Base-by-base conservation (phyloP, 169 alveolate genomes). In the Ichthyophthirius multifiliis region DNA sequence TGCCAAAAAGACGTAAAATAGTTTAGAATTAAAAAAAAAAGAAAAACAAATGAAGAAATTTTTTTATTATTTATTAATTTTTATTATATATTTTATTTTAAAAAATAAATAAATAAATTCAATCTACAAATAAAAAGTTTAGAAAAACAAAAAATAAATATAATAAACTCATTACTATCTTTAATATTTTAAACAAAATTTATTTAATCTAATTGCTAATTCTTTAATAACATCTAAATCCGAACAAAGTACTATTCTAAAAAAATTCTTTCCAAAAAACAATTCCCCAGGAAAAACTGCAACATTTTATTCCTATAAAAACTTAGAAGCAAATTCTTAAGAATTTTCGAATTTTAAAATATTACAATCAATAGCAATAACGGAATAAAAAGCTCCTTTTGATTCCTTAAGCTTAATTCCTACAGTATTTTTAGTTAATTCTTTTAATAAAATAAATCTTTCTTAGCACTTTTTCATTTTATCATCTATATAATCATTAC, bases 311-410 rank as follows among this genome's bases (percentile, higher is more conserved):
- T 89, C 94, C 1, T 71, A 16, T 30, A 85, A 41, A 23, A 89
- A 81, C 23, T 78, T 79, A 34, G 81, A 83, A 71, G 92, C 89
- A 77, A 89, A 89, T 30, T 89, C 90, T 7, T 83, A 39, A 39
- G 89, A 90, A 43, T 83, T 79, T 6, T 45, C 35, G 18, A 89
- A 67, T 27, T 85, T 92, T n/a, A 44, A 48, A 74, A 83, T 79
- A 20, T 85, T 85, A 5, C 74, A 30, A 31, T 85, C 86, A 16
- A 89, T 85, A 15, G 65, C 74, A 5, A 84, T 62, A 73, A 86
- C 81, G 81, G 89, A 62, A 67, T 89, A 89, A 83, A 89, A 83
- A 43, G 94, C 94, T 46, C 90, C 94, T n/a, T 65, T 76, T 9
- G 88, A 87, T 63, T 80, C 86, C 20, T 84, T 77, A 4, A 90